phyloP scores from a whole-genome alignment of 164 flowering plant genomes.

The Dillenia suffruticosa region DNA sequence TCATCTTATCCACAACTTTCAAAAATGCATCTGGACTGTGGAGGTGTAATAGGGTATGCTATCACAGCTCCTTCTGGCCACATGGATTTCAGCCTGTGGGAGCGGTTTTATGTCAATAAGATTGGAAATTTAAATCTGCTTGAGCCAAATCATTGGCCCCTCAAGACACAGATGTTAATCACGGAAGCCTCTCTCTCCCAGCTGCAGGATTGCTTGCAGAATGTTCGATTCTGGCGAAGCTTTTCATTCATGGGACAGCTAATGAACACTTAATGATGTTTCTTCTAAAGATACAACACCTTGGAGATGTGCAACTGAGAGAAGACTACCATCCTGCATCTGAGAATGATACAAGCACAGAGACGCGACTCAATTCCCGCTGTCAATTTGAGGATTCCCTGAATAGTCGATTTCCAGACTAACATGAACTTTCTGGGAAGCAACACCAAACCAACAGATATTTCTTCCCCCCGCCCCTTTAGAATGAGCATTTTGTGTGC shows the following conservation, averaged over 20 bases:
- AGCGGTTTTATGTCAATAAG: conserved; percentile 73
- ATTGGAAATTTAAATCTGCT: conserved; percentile 44
- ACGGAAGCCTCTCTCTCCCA: conserved; percentile 78
- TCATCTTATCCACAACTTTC: conserved; percentile 39
- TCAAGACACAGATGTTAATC: conserved; percentile 88
- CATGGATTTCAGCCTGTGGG: conserved; percentile 95
- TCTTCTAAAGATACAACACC: conserved; percentile 45
- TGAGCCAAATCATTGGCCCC: conserved; percentile 98
- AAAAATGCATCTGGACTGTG: conserved; percentile 82
- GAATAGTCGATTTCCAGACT: conserved; percentile 21
- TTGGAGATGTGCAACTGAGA: conserved; percentile 86
- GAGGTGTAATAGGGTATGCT: conserved; percentile 69
- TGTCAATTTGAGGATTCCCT: conserved; percentile 78
- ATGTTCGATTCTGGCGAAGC: conserved; percentile 67
- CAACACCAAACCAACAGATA: no score
- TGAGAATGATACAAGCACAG: conserved; percentile 90
- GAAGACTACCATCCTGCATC: conserved; percentile 99
- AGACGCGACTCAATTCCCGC: conserved; percentile 83
- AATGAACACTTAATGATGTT: conserved; percentile 85
- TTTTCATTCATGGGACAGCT: conserved; percentile 89
- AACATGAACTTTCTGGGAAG: no score
- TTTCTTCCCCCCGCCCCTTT: no score
- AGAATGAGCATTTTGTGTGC: no score
- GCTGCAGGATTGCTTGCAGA: conserved; percentile 66
- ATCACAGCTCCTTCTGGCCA: conserved; percentile 87